phyloP scores from a whole-genome alignment of 2,329 filamentous ascomycete genomes.

The Fusarium sp. region DNA sequence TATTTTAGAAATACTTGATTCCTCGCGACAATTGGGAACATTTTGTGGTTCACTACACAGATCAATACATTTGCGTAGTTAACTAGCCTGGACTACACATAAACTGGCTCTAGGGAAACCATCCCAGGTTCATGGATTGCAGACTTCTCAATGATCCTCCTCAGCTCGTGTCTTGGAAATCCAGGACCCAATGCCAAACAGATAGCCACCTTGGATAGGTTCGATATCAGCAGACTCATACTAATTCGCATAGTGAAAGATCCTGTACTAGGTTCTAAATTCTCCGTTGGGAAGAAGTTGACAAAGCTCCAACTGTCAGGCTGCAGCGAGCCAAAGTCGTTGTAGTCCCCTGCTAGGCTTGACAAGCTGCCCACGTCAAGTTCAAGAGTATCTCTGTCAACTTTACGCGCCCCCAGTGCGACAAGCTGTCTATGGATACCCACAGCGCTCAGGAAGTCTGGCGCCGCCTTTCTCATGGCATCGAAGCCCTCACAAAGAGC shows the following conservation, averaged over 20 bases:
- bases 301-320: background rate
- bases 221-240: background rate
- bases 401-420: background rate
- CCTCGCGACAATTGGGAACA: too few relatives aligned
- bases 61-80: too few relatives aligned
- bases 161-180: conserved; percentile 1
- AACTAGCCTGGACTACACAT: too few relatives aligned
- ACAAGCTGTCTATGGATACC: conserved; percentile 7
- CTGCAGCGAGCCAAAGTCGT: background rate
- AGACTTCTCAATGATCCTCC: background rate
- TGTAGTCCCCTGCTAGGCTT: background rate
- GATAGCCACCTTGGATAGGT: conserved; percentile 1
- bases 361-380: background rate
- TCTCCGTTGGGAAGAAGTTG: background rate
- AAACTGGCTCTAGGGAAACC: too few relatives aligned
- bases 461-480: background rate
- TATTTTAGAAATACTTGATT: too few relatives aligned
- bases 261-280: background rate
- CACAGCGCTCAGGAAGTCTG: conserved; percentile 5
- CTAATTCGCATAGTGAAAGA: background rate
- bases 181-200: conserved; percentile 10
- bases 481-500: background rate
- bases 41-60: too few relatives aligned
- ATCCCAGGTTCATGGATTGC: background rate
- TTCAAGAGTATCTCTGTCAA: background rate